Conservation (phyloP, 441 rosid genomes). For the Daphne laureola region DNA sequence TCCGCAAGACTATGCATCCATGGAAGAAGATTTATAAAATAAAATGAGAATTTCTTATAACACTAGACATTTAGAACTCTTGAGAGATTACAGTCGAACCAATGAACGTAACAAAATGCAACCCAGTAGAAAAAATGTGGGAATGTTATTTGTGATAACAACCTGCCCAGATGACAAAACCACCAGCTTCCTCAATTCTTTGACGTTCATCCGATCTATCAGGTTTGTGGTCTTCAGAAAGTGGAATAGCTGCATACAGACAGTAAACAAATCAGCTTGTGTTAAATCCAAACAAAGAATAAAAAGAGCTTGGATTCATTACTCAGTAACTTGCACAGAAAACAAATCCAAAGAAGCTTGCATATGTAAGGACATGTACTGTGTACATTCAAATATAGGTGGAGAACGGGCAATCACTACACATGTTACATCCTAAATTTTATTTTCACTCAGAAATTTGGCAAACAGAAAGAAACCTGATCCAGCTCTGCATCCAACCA, state of each 20-base stretch:
- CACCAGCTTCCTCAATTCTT: slow-evolving; percentile 88
- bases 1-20: too few species aligned
- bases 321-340: too few species aligned
- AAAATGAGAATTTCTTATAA: too few species aligned
- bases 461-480: slow-evolving; percentile 38
- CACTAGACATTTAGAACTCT: too few species aligned
- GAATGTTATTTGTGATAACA: not conserved
- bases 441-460: not conserved
- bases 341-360: not conserved
- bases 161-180: slow-evolving; percentile 89
- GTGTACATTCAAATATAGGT: too few species aligned
- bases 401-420: not conserved
- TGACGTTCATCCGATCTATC: slow-evolving; percentile 82
- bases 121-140: not conserved
- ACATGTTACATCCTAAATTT: not conserved
- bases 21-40: too few species aligned
- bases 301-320: too few species aligned
- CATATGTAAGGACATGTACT: not conserved
- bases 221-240: slow-evolving; percentile 80
- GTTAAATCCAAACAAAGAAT: not conserved
- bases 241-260: slow-evolving; percentile 51
- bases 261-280: slow-evolving; percentile 7
- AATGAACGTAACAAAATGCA: slow-evolving; percentile 1
- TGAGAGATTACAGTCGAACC: not conserved
- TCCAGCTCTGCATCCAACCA: slow-evolving; percentile 61